A percentile compares a stretch with the other conserved stretches of the same genome.
phyloP scores from a whole-genome alignment of 2,329 filamentous ascomycete species.

The Penicillium frequentans region DNA sequence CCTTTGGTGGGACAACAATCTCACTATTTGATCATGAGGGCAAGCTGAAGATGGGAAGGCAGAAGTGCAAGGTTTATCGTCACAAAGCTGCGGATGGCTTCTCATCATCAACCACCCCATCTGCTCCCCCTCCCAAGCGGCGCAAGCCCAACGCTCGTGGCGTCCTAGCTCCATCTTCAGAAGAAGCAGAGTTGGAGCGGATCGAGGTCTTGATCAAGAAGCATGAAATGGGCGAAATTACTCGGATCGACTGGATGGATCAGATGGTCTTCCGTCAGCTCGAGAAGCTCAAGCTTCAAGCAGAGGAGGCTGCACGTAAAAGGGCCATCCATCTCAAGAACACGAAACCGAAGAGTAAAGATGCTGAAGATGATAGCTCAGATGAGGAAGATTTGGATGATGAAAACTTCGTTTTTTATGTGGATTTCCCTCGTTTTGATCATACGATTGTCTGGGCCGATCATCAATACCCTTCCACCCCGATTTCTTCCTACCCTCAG shows the following conservation, averaged over 20 bases:
- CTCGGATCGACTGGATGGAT: slow-evolving; percentile 91
- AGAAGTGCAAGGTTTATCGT: slow-evolving; percentile 85
- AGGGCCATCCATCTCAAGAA: slow-evolving; percentile 43
- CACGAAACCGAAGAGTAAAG: slow-evolving; percentile 12
- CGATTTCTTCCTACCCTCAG: slow-evolving; percentile 73
- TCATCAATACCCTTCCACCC: slow-evolving; percentile 83
- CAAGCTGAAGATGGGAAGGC: slow-evolving; percentile 84
- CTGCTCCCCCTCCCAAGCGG: slow-evolving; percentile 59
- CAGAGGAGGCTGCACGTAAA: slow-evolving; percentile 64
- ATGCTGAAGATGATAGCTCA: slow-evolving; percentile 40
- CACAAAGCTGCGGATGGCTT: slow-evolving; percentile 83
- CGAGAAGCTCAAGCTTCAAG: slow-evolving; percentile 70
- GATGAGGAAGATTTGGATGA: slow-evolving; percentile 50
- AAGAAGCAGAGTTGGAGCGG: slow-evolving; percentile 82
- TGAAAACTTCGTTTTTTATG: slow-evolving; percentile 75
- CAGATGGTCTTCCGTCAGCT: slow-evolving; percentile 88
- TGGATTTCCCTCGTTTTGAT: slow-evolving; percentile 92
- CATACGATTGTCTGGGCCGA: slow-evolving; percentile 95
- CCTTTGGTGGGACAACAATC: slow-evolving; percentile 92
- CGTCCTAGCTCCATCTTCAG: slow-evolving; percentile 56
- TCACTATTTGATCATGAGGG: slow-evolving; percentile 90
- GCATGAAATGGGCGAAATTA: slow-evolving; percentile 96
- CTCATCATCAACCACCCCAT: slow-evolving; percentile 75
- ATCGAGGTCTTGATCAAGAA: slow-evolving; percentile 92
- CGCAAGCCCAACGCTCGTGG: slow-evolving; percentile 50